Base-by-base conservation (phyloP, 2,329 filamentous ascomycete genomes). In the Aspergillus pseudoviridinutans region DNA sequence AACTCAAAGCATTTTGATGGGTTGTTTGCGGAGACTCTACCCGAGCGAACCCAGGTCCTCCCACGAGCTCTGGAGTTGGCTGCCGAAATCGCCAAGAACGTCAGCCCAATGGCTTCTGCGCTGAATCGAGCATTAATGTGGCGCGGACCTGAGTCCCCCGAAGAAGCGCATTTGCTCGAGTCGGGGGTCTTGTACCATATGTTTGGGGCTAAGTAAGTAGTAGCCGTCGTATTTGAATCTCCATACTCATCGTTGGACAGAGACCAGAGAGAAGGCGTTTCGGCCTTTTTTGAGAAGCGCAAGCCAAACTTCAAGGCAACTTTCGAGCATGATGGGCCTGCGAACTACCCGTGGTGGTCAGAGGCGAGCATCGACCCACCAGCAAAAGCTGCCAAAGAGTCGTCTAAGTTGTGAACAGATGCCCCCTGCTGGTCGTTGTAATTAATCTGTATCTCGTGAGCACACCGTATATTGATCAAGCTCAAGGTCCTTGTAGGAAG, bases 81-180 rank as follows among this genome's bases (percentile, higher is more conserved):
- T 1, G 79, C 80, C 24, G 87, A 90, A 53, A 82, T 91, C 49
- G 87, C 84, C 1, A 74, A 76, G 64, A 89, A 90, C 64, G 87
- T 86, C 27, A 89, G 86, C 64, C 74, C 76, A 1, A 82, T 91
- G 28, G 83, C 84, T 28, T 84, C 83, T 8, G 80, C 83, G 61
- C 67, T 91, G 56, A 91, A 90, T 82, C 83, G 84, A 67, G 88
- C 91, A 66, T 72, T 92, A 77, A 86, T 92, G 78, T 90, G 82
- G 68, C 67, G 74, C 8, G 72, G 74, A 2, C 69, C 74, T 2
- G 78, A 74, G 20, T 84, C 80, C 24, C 82, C 88, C 0, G 89
- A 92, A 75, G 87, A 80, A 51, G 84, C 88, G 55, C 88, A 91
- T 76, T 71, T 91, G 61, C 74, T 92, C 29, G 89, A 92, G 60